A percentile compares a stretch with the other conserved stretches of the same genome.
These are phyloP conservation scores for Henckelia pumila DNA, from an alignment of 257 asterid genomes.

Conservation along the genomic window DNA sequence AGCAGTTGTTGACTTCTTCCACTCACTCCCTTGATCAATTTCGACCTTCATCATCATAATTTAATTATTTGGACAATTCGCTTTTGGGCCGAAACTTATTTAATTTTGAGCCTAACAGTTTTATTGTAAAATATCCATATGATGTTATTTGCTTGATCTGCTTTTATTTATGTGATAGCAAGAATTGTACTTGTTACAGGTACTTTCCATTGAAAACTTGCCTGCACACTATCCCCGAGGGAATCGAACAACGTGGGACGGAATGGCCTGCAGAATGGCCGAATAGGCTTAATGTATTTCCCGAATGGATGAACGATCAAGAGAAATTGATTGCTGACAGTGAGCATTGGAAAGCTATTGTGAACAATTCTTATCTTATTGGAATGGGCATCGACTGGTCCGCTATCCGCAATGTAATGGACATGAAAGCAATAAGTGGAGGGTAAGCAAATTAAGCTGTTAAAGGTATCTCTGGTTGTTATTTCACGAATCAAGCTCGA, in stretches of 20 bases:
- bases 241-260: constrained; percentile 84
- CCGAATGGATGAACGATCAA: constrained; percentile 76
- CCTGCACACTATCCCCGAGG: constrained; percentile 68
- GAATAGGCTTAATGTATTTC: constrained; percentile 73
- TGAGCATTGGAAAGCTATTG: constrained; percentile 77
- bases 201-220: constrained; percentile 59
- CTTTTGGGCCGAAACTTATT: too few species aligned
- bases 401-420: constrained; percentile 72
- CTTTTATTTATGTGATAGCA: constrained; percentile 19
- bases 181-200: constrained; percentile 40
- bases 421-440: constrained; percentile 94
- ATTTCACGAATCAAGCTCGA: too few species aligned
- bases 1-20: too few species aligned
- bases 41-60: too few species aligned
- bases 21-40: too few species aligned
- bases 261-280: constrained; percentile 99
- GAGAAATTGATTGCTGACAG: constrained; percentile 70
- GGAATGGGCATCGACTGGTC: constrained; percentile 95
- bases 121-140: too few species aligned
- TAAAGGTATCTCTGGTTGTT: neutral
- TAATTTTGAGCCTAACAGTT: too few species aligned
- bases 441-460: constrained; percentile 56
- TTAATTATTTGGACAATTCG: too few species aligned
- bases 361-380: constrained; percentile 68
- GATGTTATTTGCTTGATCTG: neutral